phyloP scores from a whole-genome alignment of 768 basidiomycete species.

The Boletellus sp. region DNA sequence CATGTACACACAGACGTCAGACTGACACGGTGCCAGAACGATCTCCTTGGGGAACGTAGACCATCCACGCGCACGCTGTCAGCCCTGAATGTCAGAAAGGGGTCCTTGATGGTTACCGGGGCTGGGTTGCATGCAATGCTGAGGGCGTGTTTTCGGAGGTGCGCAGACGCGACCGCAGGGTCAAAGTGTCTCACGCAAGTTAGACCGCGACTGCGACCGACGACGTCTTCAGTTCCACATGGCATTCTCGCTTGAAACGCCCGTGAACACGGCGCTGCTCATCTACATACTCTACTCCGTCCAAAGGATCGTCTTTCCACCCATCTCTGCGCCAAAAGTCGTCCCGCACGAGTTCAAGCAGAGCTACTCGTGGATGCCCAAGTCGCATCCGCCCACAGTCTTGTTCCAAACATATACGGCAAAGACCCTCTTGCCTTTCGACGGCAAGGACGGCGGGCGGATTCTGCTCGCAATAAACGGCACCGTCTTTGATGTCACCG shows the following conservation, averaged over 20 bases:
- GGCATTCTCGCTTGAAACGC: slow-evolving; percentile 54
- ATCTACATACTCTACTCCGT: slow-evolving; percentile 76
- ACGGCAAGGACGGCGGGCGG: slow-evolving; percentile 59
- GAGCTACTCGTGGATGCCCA: slow-evolving; percentile 91
- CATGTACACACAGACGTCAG: too few species aligned
- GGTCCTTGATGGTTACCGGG: too few species aligned
- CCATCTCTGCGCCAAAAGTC: slow-evolving; percentile 44
- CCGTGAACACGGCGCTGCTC: slow-evolving; percentile 75
- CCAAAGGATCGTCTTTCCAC: slow-evolving; percentile 70
- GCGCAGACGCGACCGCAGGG: too few species aligned
- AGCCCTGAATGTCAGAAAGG: too few species aligned
- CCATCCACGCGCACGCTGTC: too few species aligned
- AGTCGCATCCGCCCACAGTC: slow-evolving; percentile 72
- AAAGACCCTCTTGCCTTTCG: slow-evolving; percentile 64
- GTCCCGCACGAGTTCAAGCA: slow-evolving; percentile 71
- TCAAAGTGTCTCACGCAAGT: slow-evolving; percentile 27
- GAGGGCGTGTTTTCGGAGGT: too few species aligned
- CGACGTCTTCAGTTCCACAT: too few species aligned
- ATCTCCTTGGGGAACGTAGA: too few species aligned
- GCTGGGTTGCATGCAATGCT: too few species aligned
- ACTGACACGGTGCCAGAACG: too few species aligned
- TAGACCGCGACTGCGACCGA: not conserved
- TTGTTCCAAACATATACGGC: slow-evolving; percentile 79
- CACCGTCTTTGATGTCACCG: slow-evolving; percentile 89
- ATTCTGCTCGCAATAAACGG: slow-evolving; percentile 87